Base-by-base conservation (phyloP, 2,329 filamentous ascomycete genomes). In the Claviceps pazoutovae region DNA sequence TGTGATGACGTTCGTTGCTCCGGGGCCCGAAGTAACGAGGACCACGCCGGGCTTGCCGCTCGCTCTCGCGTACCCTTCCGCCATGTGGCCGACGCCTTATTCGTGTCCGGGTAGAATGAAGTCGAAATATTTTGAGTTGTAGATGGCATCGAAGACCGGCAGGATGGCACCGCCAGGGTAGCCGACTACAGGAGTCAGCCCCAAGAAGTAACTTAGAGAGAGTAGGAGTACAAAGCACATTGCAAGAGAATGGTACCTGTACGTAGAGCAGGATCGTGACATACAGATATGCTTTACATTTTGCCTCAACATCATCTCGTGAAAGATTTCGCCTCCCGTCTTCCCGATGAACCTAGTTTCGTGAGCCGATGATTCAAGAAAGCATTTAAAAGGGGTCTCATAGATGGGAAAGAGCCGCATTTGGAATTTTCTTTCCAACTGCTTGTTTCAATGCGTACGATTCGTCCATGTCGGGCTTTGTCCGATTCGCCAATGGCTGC, bases 61-160 rank as follows among this genome's bases (percentile, higher is more conserved):
- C 53, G 89, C 91, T 62, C 93, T 84, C 52, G 93, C 93, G 67
- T 97, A 97, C 50, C 93, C 93, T 71, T 97, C 85, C 16, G 93
- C 93, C 93, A 97, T 98, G 72, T 98, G 93, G 57, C 93, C 93
- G 53, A 93, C 93, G 59, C 93, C 93, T 72, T 98, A 93, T 73
- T 97, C 93, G 71, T 98, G 93, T 70, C 87, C 83, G 34, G 93
- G 93, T 8, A 97, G 82, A 68, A 97, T 82, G 65, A 98, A 97
- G 56, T 96, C 84, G 73, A 97, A 95, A 71, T 96, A 86, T 74
- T 86, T 83, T 53, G 91, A 97, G 74, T 96, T 95, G 79, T 95
- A 95, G 66, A 98, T 97, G 64, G 93, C 93, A 69, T 98, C 93
- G 74, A 96, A 97, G 44, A 97, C 91, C 61, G 93, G 93, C 38